These are phyloP conservation scores for Chlorella vulgaris DNA, from an alignment of 139 green algal species.

Conservation along the genomic window DNA sequence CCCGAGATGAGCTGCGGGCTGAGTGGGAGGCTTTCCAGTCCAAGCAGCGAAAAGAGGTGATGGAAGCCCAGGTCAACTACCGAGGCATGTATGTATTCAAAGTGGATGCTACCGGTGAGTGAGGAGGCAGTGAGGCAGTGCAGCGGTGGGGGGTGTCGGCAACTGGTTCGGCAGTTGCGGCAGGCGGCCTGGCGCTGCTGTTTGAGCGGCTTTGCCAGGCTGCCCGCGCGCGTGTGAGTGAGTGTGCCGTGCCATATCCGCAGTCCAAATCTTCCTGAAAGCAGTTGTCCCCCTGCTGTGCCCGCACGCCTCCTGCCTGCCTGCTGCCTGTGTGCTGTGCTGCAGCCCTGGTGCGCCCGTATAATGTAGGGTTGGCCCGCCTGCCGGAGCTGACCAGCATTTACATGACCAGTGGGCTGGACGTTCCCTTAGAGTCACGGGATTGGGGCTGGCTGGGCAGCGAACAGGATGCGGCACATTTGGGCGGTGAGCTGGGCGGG, in stretches of 20 bases:
- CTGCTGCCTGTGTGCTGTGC: background rate
- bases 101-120: constrained; percentile 35
- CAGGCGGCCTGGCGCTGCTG: too few relatives aligned
- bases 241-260: too few relatives aligned
- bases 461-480: constrained; percentile 35
- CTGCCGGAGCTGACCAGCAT: constrained; percentile 52
- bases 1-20: constrained; percentile 48
- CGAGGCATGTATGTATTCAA: constrained; percentile 55
- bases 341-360: constrained; percentile 49
- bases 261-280: too few relatives aligned
- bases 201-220: too few relatives aligned
- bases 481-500: constrained; percentile 31
- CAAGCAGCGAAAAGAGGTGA: constrained; percentile 21
- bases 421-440: constrained; percentile 40
- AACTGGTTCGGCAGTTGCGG: too few relatives aligned
- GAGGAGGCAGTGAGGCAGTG: too few relatives aligned
- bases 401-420: constrained; percentile 47
- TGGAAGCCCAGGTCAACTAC: constrained; percentile 30
- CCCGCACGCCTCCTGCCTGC: background rate
- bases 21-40: constrained; percentile 52
- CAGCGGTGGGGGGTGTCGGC: too few relatives aligned
- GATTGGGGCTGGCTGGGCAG: constrained; percentile 28
- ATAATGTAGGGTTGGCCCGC: constrained; percentile 22
- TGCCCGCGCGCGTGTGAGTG: too few relatives aligned
- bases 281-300: background rate